Conservation (phyloP, 371 early-diverging fungal species). For the Mortierella sp. region DNA sequence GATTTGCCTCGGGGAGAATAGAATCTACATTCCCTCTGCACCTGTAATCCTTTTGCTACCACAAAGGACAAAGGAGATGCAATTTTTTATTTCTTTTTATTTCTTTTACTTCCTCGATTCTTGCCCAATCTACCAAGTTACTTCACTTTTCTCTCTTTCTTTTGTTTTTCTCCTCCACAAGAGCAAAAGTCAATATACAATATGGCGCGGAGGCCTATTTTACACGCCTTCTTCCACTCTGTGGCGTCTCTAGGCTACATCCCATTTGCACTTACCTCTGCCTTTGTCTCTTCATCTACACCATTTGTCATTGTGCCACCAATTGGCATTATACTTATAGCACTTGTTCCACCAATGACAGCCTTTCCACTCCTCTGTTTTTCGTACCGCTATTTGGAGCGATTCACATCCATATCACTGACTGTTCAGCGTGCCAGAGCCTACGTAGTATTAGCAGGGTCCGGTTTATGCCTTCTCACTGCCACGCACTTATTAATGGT, state of each 20-base stretch:
- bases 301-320: conserved; percentile 31
- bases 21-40: conserved; percentile 23
- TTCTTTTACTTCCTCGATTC: not conserved
- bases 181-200: not conserved
- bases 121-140: conserved; percentile 1
- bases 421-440: conserved; percentile 41
- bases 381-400: conserved; percentile 43
- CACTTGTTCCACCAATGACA: conserved; percentile 40
- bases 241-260: conserved; percentile 48
- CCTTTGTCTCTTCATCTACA: conserved; percentile 33
- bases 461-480: conserved; percentile 36
- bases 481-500: conserved; percentile 42
- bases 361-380: conserved; percentile 43
- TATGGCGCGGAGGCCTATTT: conserved; percentile 26
- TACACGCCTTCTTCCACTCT: conserved; percentile 47
- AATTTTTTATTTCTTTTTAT: conserved; percentile 10
- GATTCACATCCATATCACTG: conserved; percentile 35
- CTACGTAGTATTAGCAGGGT: conserved; percentile 47
- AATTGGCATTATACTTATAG: conserved; percentile 37
- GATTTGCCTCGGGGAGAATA: conserved; percentile 27
- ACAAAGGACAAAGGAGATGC: not conserved
- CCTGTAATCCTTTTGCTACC: not conserved
- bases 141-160: not conserved
- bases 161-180: not conserved
- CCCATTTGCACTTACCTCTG: conserved; percentile 48